phyloP scores from a whole-genome alignment of 768 basidiomycete species.

The Leccinum pellstonianum region DNA sequence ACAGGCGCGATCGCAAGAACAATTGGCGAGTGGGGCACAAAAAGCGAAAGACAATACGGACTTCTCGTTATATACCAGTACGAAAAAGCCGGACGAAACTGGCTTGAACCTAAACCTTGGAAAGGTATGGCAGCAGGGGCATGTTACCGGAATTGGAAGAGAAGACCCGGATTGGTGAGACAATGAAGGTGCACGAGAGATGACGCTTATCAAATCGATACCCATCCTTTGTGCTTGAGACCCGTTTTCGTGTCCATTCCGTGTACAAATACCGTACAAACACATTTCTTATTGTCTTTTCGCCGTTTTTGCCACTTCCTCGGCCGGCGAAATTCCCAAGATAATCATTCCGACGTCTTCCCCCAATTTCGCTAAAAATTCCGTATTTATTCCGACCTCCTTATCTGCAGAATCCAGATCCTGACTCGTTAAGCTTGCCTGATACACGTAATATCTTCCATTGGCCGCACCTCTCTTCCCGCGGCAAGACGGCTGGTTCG shows the following conservation, averaged over 20 bases:
- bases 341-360: slow-evolving; percentile 19
- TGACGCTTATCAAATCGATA: slow-evolving; percentile 33
- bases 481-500: slow-evolving; percentile 24
- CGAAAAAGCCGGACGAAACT: slow-evolving; percentile 32
- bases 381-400: slow-evolving; percentile 33
- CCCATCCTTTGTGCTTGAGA: slow-evolving; percentile 31
- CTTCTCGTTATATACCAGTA: slow-evolving; percentile 52
- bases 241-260: slow-evolving; percentile 41
- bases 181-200: slow-evolving; percentile 32
- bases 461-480: slow-evolving; percentile 27
- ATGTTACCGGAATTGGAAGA: slow-evolving; percentile 19
- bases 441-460: slow-evolving; percentile 32
- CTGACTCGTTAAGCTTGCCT: slow-evolving; percentile 31
- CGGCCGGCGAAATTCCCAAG: slow-evolving; percentile 39
- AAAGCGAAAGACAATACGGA: slow-evolving; percentile 56
- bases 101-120: slow-evolving; percentile 35
- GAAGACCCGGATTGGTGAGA: slow-evolving; percentile 31
- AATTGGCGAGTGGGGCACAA: slow-evolving; percentile 67
- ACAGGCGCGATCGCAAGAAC: slow-evolving; percentile 47
- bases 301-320: slow-evolving; percentile 26
- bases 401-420: slow-evolving; percentile 32
- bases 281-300: slow-evolving; percentile 48
- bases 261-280: slow-evolving; percentile 41
- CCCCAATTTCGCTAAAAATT: slow-evolving; percentile 31
- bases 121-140: slow-evolving; percentile 21